Evolutionary conservation across 116 monocot species (phyloP).

Genomic region (Phalaenopsis hybrid): DNA sequence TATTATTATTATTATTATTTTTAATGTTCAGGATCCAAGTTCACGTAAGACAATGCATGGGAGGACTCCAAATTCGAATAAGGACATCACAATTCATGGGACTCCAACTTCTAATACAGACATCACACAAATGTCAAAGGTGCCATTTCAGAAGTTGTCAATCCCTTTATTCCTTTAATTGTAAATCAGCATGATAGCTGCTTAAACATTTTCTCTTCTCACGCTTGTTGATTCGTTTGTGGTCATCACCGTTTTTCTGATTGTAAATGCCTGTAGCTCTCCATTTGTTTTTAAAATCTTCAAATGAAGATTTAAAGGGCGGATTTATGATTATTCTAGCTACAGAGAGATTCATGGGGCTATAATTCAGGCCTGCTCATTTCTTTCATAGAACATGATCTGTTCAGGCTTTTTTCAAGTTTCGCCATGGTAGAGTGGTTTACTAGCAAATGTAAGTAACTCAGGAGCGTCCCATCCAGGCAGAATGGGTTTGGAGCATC

Average conservation of each 20-base stretch:
- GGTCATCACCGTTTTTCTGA: background rate
- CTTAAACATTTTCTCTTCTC: background rate
- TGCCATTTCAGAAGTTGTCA: background rate
- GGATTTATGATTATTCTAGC: background rate
- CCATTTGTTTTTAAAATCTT: background rate
- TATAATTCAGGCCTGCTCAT: background rate
- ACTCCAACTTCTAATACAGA: constrained; percentile 40
- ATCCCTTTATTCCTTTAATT: background rate
- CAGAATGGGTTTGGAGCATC: too few species aligned
- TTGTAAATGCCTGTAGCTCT: background rate
- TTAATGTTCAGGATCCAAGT: constrained; percentile 40
- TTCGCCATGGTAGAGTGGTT: background rate
- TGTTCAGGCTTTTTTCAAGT: background rate
- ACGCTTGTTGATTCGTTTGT: background rate
- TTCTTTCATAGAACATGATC: background rate
- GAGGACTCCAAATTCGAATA: constrained; percentile 38
- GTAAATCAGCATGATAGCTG: background rate
- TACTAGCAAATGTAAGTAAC: background rate
- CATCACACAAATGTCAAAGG: constrained; percentile 38
- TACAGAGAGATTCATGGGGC: background rate
- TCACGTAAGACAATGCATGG: constrained; percentile 31
- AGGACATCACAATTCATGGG: constrained; percentile 15
- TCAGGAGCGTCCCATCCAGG: too few species aligned
- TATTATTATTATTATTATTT: background rate
- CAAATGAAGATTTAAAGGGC: background rate